Conservation (phyloP, 2,329 filamentous ascomycete genomes). For the Colletotrichum aenigma region DNA sequence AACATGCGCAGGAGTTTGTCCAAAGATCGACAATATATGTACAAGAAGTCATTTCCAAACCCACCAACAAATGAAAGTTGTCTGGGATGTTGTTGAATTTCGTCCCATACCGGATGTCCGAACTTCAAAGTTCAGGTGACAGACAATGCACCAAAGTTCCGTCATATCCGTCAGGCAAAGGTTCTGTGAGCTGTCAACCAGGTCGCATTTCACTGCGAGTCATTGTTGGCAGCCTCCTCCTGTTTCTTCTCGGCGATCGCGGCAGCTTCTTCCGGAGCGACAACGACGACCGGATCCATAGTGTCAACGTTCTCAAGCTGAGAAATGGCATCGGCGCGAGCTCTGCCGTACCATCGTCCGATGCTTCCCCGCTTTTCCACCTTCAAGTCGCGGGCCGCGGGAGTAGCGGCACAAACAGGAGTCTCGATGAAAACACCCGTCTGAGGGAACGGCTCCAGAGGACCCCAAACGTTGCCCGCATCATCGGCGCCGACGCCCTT, state of each 20-base stretch:
- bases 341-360: conserved; percentile 17
- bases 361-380: neutral
- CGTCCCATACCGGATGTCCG: neutral
- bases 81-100: neutral
- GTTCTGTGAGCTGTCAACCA: neutral
- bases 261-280: neutral
- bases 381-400: neutral
- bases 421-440: conserved; percentile 34
- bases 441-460: conserved; percentile 41
- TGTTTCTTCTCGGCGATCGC: neutral
- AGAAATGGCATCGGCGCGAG: conserved; percentile 14
- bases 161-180: neutral
- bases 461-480: conserved; percentile 38
- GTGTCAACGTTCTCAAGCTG: conserved; percentile 19
- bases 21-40: neutral
- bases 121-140: neutral
- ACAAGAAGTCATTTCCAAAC: neutral
- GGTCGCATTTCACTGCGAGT: neutral
- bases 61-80: neutral
- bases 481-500: conserved; percentile 37
- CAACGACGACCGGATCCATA: conserved; percentile 3
- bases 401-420: neutral
- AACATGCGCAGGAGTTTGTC: neutral
- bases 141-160: neutral
- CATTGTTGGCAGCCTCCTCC: neutral